A percentile compares a stretch with the other conserved stretches of the same genome.
These are phyloP conservation scores for Emergomyces orientalis DNA, from an alignment of 2,329 filamentous ascomycete genomes.

Conservation along the genomic window DNA sequence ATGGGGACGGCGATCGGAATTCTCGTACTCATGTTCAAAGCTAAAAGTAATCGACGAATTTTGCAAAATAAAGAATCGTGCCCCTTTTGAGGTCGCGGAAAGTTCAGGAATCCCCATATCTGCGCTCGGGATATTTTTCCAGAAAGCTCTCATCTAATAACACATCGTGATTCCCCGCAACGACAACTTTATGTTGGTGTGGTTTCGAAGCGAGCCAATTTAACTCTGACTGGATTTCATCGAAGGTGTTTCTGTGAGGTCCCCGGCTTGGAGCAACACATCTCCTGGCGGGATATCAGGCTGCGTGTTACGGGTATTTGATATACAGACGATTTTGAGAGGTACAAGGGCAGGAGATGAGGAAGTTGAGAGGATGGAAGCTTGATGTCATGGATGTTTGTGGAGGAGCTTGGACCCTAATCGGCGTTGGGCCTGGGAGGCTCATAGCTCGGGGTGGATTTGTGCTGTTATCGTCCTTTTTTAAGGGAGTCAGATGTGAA, in stretches of 20 bases:
- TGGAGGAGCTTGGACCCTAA: background rate
- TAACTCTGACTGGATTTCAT: slow-evolving; percentile 33
- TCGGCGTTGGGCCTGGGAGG: slow-evolving; percentile 2
- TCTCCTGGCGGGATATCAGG: slow-evolving; percentile 35
- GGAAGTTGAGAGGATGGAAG: background rate
- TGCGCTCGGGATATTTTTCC: slow-evolving; percentile 11
- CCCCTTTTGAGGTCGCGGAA: slow-evolving; percentile 17
- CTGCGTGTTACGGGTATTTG: slow-evolving; percentile 38
- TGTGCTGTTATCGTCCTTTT: background rate
- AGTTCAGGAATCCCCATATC: slow-evolving; percentile 11
- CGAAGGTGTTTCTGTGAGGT: slow-evolving; percentile 38
- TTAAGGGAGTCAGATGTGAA: too few relatives aligned
- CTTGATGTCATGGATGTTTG: slow-evolving; percentile 1
- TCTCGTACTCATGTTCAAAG: slow-evolving; percentile 6
- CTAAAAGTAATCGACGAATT: slow-evolving; percentile 14
- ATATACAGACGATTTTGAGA: slow-evolving; percentile 25
- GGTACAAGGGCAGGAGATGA: background rate
- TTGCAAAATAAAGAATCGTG: slow-evolving; percentile 15
- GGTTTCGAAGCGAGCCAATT: slow-evolving; percentile 37
- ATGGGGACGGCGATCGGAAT: too few relatives aligned
- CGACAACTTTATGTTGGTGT: slow-evolving; percentile 38
- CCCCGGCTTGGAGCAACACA: slow-evolving; percentile 42
- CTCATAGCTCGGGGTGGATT: background rate
- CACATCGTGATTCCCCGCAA: slow-evolving; percentile 42
- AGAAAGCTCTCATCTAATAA: slow-evolving; percentile 17